phyloP scores from a whole-genome alignment of 345 rosid genomes.

The Eucalyptus globulus region DNA sequence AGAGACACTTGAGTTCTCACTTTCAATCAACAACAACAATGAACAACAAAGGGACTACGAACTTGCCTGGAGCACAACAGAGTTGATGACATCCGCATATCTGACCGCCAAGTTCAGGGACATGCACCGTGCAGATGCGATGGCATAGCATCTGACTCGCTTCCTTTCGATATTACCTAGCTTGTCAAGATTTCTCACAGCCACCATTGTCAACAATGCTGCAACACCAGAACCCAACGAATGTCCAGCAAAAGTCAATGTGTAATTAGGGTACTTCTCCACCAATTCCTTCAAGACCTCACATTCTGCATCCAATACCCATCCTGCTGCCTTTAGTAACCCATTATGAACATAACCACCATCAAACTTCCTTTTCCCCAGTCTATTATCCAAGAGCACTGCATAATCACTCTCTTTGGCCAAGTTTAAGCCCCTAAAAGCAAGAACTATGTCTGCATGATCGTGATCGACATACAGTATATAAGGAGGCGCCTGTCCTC shows the following conservation, averaged over 20 bases:
- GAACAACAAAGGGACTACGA: neutral
- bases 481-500: constrained; percentile 78
- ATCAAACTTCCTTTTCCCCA: constrained; percentile 70
- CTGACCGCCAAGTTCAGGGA: constrained; percentile 86
- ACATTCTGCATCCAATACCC: constrained; percentile 74
- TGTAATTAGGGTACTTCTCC: constrained; percentile 59
- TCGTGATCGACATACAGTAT: constrained; percentile 71
- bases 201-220: constrained; percentile 68
- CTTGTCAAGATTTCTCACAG: constrained; percentile 43
- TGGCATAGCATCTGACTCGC: constrained; percentile 85
- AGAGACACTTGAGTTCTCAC: neutral
- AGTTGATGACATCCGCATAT: constrained; percentile 93
- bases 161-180: constrained; percentile 62
- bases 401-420: constrained; percentile 90
- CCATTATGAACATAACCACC: constrained; percentile 98
- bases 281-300: constrained; percentile 55
- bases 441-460: constrained; percentile 63
- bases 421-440: constrained; percentile 76
- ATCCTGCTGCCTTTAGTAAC: constrained; percentile 76
- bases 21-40: neutral
- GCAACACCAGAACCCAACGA: constrained; percentile 97
- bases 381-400: constrained; percentile 71
- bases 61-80: constrained; percentile 91
- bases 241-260: constrained; percentile 84
- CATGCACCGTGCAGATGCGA: constrained; percentile 98